Evolutionary conservation across 305 asterid genomes (phyloP).

Genomic region (Lippia alba): DNA sequence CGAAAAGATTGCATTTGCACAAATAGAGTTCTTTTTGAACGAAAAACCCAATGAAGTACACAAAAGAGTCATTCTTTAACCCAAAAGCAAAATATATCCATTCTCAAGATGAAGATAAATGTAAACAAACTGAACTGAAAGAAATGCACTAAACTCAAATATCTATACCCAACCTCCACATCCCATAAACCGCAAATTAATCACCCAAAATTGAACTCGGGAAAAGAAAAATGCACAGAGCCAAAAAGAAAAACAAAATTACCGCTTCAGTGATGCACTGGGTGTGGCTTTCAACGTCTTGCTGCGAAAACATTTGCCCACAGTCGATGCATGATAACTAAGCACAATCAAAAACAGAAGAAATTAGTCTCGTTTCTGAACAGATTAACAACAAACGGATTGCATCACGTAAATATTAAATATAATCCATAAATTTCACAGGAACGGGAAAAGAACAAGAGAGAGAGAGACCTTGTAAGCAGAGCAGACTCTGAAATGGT

Average conservation of each 20-base stretch:
- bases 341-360: background rate
- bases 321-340: slow-evolving; percentile 95
- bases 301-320: slow-evolving; percentile 75
- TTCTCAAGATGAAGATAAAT: slow-evolving; percentile 4
- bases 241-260: slow-evolving; percentile 20
- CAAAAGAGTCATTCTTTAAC: background rate
- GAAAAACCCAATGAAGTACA: background rate
- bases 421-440: background rate
- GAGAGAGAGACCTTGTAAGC: slow-evolving; percentile 68
- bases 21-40: no score
- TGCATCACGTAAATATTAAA: background rate
- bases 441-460: background rate
- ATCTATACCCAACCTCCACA: slow-evolving; percentile 5
- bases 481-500: slow-evolving; percentile 83
- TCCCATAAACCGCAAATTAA: background rate
- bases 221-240: background rate
- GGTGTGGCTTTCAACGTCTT: slow-evolving; percentile 83
- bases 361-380: background rate
- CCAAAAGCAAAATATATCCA: background rate
- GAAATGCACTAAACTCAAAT: background rate
- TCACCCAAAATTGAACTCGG: background rate
- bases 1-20: background rate
- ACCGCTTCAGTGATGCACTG: slow-evolving; percentile 96
- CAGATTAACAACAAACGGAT: background rate
- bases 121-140: slow-evolving; percentile 1